Base-by-base conservation (phyloP, 495 filamentous ascomycete genomes). In the Aspergillus campestris region DNA sequence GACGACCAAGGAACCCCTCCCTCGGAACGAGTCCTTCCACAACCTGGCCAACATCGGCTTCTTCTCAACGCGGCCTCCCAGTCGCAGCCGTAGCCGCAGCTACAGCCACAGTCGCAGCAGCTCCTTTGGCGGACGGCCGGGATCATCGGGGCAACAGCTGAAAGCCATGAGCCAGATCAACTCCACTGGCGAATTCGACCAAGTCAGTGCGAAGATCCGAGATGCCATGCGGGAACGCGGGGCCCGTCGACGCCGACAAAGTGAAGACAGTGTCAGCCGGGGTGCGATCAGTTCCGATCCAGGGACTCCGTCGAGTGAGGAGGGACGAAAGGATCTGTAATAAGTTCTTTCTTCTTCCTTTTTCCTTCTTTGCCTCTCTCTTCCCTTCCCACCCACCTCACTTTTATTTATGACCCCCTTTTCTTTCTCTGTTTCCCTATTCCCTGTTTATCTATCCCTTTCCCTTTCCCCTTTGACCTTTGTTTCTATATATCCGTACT, bases 21-120 rank as follows among this genome's bases (percentile, higher is more conserved):
- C 92, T 8, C 78, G 84, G 28, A 95, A 95, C 67, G 92, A 98
- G 60, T 89, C 84, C 3, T 94, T 97, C 69, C 80, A 82, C 54
- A 89, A 96, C 53, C 81, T 98, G 24, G 82, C 84, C 10, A 79
- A 78, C 43, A 84, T 92, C 48, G 86, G 83, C 38, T 81, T 98
- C 60, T 98, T 96, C 57, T 86, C 91, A 3, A 89, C 85, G 28
- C 73, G 87, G 29, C 91, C 91, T 5, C 75, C 81, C 3, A 87
- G 80, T 47, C 81, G 86, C 35, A 52, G 57, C 30, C 59, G 52
- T 5, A 82, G 69, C 34, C 69, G 83, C 11, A 84, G 78, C 54
- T 69, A 82, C 11, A 84, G 78, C 54, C 71, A 84, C 33, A 89
- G 83, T 55, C 84, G 86, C 55, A 91, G 80, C 51, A 73, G 66